phyloP scores from a whole-genome alignment of 2,329 filamentous ascomycete species.

The Microdochium nivale region DNA sequence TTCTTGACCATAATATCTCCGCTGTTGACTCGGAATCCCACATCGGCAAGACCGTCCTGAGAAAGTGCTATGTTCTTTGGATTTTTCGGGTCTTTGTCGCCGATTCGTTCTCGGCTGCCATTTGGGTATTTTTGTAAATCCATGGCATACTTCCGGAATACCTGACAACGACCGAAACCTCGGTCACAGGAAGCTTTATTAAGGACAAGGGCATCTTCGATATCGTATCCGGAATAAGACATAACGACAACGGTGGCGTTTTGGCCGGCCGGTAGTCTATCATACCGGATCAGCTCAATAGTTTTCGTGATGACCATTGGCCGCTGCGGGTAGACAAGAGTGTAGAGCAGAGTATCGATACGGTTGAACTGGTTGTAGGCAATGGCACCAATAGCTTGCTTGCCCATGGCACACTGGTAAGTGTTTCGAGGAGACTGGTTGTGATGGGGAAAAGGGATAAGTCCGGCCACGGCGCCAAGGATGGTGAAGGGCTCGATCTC shows the following conservation, averaged over 20 bases:
- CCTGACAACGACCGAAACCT: constrained; percentile 93
- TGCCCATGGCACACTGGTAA: constrained; percentile 99
- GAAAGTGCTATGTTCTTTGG: constrained; percentile 66
- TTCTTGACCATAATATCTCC: constrained; percentile 91
- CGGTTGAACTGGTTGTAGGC: constrained; percentile 97
- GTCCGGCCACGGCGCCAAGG: constrained; percentile 84
- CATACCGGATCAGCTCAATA: constrained; percentile 93
- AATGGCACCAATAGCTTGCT: constrained; percentile 97
- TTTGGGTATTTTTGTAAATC: constrained; percentile 87
- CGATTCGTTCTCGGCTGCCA: constrained; percentile 59
- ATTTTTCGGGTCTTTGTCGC: constrained; percentile 52
- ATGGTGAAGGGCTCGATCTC: constrained; percentile 98
- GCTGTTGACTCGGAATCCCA: constrained; percentile 68
- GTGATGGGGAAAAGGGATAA: constrained; percentile 97
- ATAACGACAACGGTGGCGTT: constrained; percentile 98
- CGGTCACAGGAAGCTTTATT: constrained; percentile 95
- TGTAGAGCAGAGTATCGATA: constrained; percentile 91
- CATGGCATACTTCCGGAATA: constrained; percentile 90
- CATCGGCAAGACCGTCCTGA: constrained; percentile 78
- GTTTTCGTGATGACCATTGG: constrained; percentile 97
- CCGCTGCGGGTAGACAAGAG: constrained; percentile 94
- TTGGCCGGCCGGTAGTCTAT: constrained; percentile 92
- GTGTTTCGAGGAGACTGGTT: constrained; percentile 98
- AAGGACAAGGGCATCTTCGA: constrained; percentile 92
- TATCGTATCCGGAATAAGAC: constrained; percentile 99